Evolutionary conservation across 148 eudicot species (phyloP).

Genomic region (Rhododendron molle): DNA sequence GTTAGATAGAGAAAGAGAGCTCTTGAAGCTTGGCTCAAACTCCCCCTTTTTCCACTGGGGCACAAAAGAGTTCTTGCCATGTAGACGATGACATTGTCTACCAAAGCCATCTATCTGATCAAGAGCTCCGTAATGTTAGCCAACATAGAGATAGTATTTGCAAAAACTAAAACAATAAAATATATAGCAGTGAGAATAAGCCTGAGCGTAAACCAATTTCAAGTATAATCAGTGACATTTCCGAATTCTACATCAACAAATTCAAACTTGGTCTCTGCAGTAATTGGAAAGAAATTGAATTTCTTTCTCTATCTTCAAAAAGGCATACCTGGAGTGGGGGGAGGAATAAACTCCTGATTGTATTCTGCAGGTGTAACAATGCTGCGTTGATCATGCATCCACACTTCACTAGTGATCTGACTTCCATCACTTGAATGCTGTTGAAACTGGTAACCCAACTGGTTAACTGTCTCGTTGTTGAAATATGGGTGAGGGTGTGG

Average conservation of each 20-base stretch:
- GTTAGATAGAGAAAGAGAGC: constrained; percentile 21
- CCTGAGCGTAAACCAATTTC: constrained; percentile 12
- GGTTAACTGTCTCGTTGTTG: constrained; percentile 24
- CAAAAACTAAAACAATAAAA: neutral
- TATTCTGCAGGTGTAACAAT: constrained; percentile 23
- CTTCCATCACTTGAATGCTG: constrained; percentile 11
- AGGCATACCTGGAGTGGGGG: constrained; percentile 54
- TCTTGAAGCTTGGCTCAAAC: constrained; percentile 42
- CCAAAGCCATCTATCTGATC: constrained; percentile 48
- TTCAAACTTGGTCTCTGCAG: neutral
- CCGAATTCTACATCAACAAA: neutral
- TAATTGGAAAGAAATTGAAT: neutral
- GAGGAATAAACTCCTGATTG: constrained; percentile 19
- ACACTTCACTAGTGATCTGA: constrained; percentile 21
- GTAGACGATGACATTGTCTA: constrained; percentile 32
- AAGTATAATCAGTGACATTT: constrained; percentile 13
- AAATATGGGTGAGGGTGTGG: constrained; percentile 14
- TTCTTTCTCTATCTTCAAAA: neutral
- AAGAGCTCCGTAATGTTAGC: constrained; percentile 45
- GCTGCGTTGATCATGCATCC: constrained; percentile 29
- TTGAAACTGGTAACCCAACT: constrained; percentile 22
- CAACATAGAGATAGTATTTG: constrained; percentile 5
- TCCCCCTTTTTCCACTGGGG: constrained; percentile 45
- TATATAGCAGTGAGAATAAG: neutral
- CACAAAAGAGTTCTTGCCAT: constrained; percentile 43